A percentile compares a stretch with the other conserved stretches of the same genome.
These are phyloP conservation scores for Diaporthe australafricana DNA, from an alignment of 2,329 filamentous ascomycete genomes.

Conservation along the genomic window DNA sequence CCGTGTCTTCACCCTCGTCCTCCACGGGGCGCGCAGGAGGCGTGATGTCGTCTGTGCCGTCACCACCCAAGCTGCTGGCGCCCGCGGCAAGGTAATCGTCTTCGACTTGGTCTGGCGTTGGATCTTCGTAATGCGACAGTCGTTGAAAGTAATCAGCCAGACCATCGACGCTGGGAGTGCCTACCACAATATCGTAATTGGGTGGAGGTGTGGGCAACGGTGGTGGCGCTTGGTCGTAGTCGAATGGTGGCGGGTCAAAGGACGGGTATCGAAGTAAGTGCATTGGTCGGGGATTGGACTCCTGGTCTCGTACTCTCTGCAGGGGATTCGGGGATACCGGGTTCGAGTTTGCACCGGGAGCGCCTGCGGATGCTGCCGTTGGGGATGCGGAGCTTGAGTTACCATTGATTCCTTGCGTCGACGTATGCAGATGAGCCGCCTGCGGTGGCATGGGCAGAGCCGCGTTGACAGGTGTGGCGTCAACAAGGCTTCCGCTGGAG, in stretches of 20 bases:
- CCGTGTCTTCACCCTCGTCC: constrained; percentile 52
- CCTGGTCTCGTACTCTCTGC: constrained; percentile 48
- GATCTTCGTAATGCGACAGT: constrained; percentile 76
- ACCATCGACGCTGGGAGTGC: constrained; percentile 73
- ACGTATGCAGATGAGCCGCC: constrained; percentile 63
- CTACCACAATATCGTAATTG: constrained; percentile 83
- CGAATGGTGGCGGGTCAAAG: constrained; percentile 88
- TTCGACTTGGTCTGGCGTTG: background rate
- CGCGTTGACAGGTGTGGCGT: constrained; percentile 41
- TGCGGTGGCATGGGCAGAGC: constrained; percentile 63
- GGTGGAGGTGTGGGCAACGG: constrained; percentile 80
- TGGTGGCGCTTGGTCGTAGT: constrained; percentile 82
- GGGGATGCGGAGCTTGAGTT: constrained; percentile 28
- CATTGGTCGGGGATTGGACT: constrained; percentile 73
- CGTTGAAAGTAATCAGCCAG: constrained; percentile 90
- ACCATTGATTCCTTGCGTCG: constrained; percentile 34
- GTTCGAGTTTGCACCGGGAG: constrained; percentile 39
- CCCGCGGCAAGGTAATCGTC: constrained; percentile 25
- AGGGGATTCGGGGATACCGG: constrained; percentile 45
- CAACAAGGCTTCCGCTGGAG: constrained; percentile 61
- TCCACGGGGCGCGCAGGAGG: constrained; percentile 42
- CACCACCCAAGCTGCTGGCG: constrained; percentile 13
- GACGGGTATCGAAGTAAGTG: constrained; percentile 86
- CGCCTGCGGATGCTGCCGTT: constrained; percentile 37
- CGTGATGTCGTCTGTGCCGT: background rate